Evolutionary conservation across 2,329 filamentous ascomycete genomes (phyloP), one percentile per base, ranked within the genome.

Genomic region (Botrytis paeoniae): DNA sequence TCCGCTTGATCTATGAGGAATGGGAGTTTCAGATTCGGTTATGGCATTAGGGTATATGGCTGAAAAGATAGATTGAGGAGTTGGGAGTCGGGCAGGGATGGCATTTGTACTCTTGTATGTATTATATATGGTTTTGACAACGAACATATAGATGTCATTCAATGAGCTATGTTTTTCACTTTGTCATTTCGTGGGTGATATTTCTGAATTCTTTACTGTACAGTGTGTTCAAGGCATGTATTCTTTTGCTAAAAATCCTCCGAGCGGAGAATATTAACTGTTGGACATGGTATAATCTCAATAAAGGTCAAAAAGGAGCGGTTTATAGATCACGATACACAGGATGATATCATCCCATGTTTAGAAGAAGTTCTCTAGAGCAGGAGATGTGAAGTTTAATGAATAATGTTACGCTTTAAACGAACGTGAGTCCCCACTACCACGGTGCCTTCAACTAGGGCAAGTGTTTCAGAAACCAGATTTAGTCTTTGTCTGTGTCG

Each of bases 1-100:
- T 54, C 64, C 73, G 20, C 32, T 74, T 41, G 16, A 66, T 29
- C 61, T 71, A 32, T 71, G 61, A 66, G 37, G 32, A 35, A 22
- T 37, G 4, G n/a, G 61, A 29, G 4, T 32, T 45, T 22, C 25
- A 37, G n/a, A 18, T 32, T 39, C 45, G 6, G 43, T 25, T 66
- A 48, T n/a, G n/a, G 48, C 25, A 68, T 48, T 32, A 37, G 37
- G 29, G 10, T 12, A n/a, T 35, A 4, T 39, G 35, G 29, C 7
- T 43, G 22, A n/a, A 39, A 12, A 54, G 35, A 5, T 39, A 32
- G 25, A 57, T 57, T n/a, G 7, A 39, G 48, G 48, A 68, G 48
- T 57, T 39, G 5, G 63, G 63, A 51, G 20, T 48, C 14, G 14
- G 43, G 12, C 16, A 37, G 25, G 7, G 16, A 29, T 3, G 7